Evolutionary conservation across 345 rosid species (phyloP).

Genomic region (Durio zibethinus): DNA sequence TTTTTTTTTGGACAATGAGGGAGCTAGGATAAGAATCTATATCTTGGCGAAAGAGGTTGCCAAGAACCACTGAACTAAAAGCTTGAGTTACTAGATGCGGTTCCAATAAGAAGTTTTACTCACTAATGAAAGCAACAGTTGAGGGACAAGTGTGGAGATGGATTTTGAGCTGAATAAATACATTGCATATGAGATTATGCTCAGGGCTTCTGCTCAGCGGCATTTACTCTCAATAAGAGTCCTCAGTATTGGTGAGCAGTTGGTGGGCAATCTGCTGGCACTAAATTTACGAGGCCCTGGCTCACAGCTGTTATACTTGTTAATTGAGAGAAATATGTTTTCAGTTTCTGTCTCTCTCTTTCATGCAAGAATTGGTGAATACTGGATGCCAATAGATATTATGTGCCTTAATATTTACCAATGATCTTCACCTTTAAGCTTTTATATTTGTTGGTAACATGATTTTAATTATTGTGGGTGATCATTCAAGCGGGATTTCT

Average conservation of each 20-base stretch:
- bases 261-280: background rate
- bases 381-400: background rate
- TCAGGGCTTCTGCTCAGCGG: background rate
- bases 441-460: constrained; percentile 3
- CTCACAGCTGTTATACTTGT: background rate
- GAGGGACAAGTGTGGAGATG: background rate
- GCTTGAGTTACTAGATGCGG: background rate
- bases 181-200: background rate
- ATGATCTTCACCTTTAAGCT: constrained; percentile 2
- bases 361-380: background rate
- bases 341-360: background rate
- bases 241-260: background rate
- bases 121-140: background rate
- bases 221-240: background rate
- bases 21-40: background rate
- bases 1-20: background rate
- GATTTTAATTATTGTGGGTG: background rate
- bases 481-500: background rate
- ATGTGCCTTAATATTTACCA: background rate
- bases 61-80: background rate
- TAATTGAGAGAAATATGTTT: background rate
- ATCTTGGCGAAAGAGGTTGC: background rate
- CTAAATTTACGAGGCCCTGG: background rate
- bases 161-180: background rate
- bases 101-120: background rate